Evolutionary conservation across 2,329 filamentous ascomycete species (phyloP).

Genomic region (Paraphoma chrysanthemicola): DNA sequence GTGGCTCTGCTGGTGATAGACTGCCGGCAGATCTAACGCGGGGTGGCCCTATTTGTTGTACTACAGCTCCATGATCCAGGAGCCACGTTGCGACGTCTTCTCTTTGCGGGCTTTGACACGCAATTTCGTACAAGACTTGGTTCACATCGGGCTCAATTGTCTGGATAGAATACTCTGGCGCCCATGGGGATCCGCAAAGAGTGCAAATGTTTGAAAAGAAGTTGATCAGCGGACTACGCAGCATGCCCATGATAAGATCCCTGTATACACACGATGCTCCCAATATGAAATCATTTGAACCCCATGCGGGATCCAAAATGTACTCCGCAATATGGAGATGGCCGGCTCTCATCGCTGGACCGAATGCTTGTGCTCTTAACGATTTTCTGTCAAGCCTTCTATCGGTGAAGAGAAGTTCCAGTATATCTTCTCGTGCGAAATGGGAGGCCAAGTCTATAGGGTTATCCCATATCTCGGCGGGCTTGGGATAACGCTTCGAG

Average conservation of each 20-base stretch:
- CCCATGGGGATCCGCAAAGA: neutral
- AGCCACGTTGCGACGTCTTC: constrained; percentile 2
- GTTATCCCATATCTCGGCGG: neutral
- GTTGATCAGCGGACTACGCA: neutral
- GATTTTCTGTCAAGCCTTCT: neutral
- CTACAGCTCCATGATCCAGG: neutral
- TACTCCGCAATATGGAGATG: constrained; percentile 1
- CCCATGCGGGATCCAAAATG: neutral
- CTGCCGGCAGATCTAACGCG: neutral
- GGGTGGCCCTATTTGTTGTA: neutral
- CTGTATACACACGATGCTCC: neutral
- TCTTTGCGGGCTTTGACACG: constrained; percentile 1
- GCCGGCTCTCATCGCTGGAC: neutral
- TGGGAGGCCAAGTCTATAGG: neutral
- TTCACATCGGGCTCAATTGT: neutral
- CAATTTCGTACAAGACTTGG: neutral
- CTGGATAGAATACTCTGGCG: neutral
- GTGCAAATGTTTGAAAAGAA: neutral
- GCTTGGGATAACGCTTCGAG: neutral
- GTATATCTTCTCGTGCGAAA: neutral
- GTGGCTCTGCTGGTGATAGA: neutral
- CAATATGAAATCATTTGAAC: neutral
- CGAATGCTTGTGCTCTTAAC: neutral
- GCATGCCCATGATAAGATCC: neutral
- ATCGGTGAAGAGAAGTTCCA: neutral